These are phyloP conservation scores for Xylaria grammica DNA, from an alignment of 495 filamentous ascomycete genomes.

Conservation along the genomic window DNA sequence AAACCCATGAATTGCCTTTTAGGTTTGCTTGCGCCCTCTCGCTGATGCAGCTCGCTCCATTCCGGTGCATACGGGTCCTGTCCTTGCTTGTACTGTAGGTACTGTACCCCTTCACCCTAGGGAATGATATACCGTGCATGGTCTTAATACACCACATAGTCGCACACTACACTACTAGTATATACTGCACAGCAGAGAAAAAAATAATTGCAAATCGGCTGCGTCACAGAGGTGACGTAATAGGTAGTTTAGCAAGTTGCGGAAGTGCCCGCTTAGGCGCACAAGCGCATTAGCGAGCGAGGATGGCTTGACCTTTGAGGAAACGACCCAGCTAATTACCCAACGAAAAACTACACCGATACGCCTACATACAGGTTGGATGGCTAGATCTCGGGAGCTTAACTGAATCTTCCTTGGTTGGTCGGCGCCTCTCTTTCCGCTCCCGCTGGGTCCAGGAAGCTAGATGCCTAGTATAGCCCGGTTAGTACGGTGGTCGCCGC, in stretches of 20 bases:
- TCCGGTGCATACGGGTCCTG: slow-evolving; percentile 21
- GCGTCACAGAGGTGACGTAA: slow-evolving; percentile 20
- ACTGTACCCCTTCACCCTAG: too few species aligned
- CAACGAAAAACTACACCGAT: slow-evolving; percentile 9
- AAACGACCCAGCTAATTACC: background rate
- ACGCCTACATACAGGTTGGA: background rate
- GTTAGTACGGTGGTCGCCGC: background rate
- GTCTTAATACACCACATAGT: slow-evolving; percentile 5
- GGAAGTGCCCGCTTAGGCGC: background rate
- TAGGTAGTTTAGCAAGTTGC: background rate
- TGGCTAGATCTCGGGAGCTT: slow-evolving; percentile 26
- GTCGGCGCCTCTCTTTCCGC: background rate
- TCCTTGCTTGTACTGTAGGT: slow-evolving; percentile 16
- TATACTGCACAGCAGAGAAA: too few species aligned
- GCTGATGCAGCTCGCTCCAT: slow-evolving; percentile 19
- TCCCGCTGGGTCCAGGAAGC: background rate
- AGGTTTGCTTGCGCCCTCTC: background rate
- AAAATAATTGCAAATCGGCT: background rate
- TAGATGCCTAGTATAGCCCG: background rate
- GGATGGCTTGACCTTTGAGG: slow-evolving; percentile 13
- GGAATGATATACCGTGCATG: slow-evolving; percentile 9
- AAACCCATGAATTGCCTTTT: slow-evolving; percentile 9
- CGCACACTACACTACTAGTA: too few species aligned
- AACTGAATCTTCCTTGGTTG: slow-evolving; percentile 14
- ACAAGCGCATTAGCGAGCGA: slow-evolving; percentile 22